Evolutionary conservation across 176 grass and related monocot genomes (phyloP), one percentile per base, ranked within the genome.

Genomic region (Oryza officinalis): DNA sequence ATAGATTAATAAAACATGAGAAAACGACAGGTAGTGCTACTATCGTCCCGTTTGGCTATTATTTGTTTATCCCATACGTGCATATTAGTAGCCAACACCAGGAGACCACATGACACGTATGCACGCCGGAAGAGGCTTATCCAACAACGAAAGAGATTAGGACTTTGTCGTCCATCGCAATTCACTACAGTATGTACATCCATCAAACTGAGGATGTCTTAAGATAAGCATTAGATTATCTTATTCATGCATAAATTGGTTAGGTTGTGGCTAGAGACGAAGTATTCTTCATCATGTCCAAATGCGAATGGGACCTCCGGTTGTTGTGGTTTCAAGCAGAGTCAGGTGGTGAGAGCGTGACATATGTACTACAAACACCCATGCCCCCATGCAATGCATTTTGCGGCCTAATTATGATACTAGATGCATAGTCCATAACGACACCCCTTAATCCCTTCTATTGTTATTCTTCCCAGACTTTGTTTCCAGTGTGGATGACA

Each of bases 351-450:
- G 50, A 57, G n/a, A n/a, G n/a, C n/a, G 37, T 38, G 37, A 38
- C 37, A 2, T 30, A 59, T 59, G 52, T n/a, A 20, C 11, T 59
- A n/a, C 52, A 20, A 8, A 52, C 49, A 52, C 15, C 49, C 49
- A 52, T 52, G 15, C 49, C 15, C 47, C 49, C 49, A 17, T 0
- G 4, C 15, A 6, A 38, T 38, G 37, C 7, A 38, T 18, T 52
- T 52, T 0, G 20, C 20, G 9, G 7, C 20, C 2, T 65, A 44
- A 22, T 59, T 59, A 59, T n/a, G 52, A 52, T 52, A 46, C 30
- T 30, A 38, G 32, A 86, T 52, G 85, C 71, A 0, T 63, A 87
- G 66, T 33, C 46, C 25, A 28, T 63, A 75, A 87, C 78, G 4
- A 60, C 33, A 37, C 22, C 38, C 40, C 37, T 38, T 38, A 38